Percentiles rank a stretch among this genome's conserved stretches.
Evolutionary conservation across 345 rosid species (phyloP).

Genomic region (Eutrema yunnanense): DNA sequence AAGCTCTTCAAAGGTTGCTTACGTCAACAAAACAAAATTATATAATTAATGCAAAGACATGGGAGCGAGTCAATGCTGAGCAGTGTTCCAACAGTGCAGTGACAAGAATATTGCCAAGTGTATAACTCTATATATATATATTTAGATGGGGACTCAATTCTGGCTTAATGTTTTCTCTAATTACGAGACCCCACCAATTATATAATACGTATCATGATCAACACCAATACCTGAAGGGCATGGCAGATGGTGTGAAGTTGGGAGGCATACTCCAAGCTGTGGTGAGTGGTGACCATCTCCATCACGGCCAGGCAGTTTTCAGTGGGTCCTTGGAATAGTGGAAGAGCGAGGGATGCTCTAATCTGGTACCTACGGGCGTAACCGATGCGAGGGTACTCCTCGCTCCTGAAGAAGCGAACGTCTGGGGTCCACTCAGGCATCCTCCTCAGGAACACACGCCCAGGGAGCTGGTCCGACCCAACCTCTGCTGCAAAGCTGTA

Average conservation of each 20-base stretch:
- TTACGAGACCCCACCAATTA: background rate
- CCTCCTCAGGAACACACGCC: conserved; percentile 68
- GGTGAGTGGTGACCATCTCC: conserved; percentile 69
- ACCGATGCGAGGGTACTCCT: conserved; percentile 62
- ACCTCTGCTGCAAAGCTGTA: conserved; percentile 65
- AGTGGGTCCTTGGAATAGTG: conserved; percentile 60
- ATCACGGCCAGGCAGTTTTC: conserved; percentile 74
- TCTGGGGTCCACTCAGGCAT: conserved; percentile 92
- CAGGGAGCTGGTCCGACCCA: conserved; percentile 68
- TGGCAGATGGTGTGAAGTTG: conserved; percentile 60
- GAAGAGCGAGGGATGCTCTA: conserved; percentile 69
- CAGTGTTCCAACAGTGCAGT: conserved; percentile 39
- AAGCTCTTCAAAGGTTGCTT: conserved; percentile 37
- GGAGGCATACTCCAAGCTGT: conserved; percentile 47
- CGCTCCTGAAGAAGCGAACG: conserved; percentile 60
- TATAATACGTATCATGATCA: background rate
- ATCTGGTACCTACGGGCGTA: conserved; percentile 60
- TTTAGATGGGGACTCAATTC: background rate
- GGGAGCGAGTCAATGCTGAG: conserved; percentile 40
- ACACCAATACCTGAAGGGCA: conserved; percentile 63
- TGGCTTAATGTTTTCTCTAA: too few species aligned
- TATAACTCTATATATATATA: background rate
- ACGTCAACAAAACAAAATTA: conserved; percentile 22
- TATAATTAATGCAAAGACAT: conserved; percentile 30
- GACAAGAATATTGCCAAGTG: conserved; percentile 28